phyloP scores from a whole-genome alignment of 2,329 filamentous ascomycete species.

The Leptosphaerulina australis region DNA sequence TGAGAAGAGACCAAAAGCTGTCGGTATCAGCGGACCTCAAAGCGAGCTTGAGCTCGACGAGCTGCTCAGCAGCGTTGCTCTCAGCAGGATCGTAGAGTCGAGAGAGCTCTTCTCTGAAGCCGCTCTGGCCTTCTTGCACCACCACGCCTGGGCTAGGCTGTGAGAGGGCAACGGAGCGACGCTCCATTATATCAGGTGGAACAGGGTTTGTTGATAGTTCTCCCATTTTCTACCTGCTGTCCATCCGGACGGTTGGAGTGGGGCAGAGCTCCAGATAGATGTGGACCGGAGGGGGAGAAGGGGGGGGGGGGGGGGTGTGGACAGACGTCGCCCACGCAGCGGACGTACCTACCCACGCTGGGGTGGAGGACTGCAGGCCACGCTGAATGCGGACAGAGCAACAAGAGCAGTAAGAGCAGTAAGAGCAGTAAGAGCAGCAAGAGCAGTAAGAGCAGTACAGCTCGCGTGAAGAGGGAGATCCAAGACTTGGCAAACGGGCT shows the following conservation, averaged over 20 bases:
- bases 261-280: slow-evolving; percentile 22
- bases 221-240: slow-evolving; percentile 37
- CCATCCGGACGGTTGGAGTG: slow-evolving; percentile 32
- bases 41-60: slow-evolving; percentile 64
- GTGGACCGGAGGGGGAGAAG: slow-evolving; percentile 15
- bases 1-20: slow-evolving; percentile 68
- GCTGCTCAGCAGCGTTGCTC: slow-evolving; percentile 64
- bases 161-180: slow-evolving; percentile 53
- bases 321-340: slow-evolving; percentile 15
- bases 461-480: slow-evolving; percentile 11
- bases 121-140: slow-evolving; percentile 51
- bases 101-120: slow-evolving; percentile 50
- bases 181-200: slow-evolving; percentile 50
- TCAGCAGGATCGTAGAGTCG: slow-evolving; percentile 54
- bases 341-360: slow-evolving; percentile 6
- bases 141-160: slow-evolving; percentile 50
- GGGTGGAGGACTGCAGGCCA: slow-evolving; percentile 9
- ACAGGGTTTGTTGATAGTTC: slow-evolving; percentile 35
- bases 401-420: no score
- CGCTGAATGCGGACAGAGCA: slow-evolving; percentile 13
- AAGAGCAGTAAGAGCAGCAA: no score
- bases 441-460: slow-evolving; percentile 14
- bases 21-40: slow-evolving; percentile 61
- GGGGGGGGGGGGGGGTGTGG: no score
- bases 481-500: slow-evolving; percentile 27